phyloP scores from a whole-genome alignment of 2,329 filamentous ascomycete genomes.

The Colletotrichum sp. region DNA sequence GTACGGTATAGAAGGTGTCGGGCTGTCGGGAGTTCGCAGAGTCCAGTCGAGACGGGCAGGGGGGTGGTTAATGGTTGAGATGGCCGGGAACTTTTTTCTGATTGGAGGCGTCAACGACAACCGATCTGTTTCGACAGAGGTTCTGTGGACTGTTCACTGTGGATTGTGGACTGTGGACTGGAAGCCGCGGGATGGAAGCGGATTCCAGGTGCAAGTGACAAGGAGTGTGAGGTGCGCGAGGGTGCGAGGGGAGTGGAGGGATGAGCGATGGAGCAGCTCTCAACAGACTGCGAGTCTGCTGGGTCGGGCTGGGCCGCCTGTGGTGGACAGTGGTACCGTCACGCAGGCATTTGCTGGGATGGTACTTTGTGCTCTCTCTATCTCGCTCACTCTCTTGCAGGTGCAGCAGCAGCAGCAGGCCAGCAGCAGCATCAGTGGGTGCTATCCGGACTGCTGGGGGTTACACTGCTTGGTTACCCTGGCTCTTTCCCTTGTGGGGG shows the following conservation, averaged over 20 bases:
- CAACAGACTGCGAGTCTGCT: conserved; percentile 19
- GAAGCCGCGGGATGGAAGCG: background rate
- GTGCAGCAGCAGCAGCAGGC: background rate
- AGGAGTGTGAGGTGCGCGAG: background rate
- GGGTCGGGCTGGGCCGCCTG: conserved; percentile 6
- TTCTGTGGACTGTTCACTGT: background rate
- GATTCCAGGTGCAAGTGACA: background rate
- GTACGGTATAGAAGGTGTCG: background rate
- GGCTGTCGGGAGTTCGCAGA: conserved; percentile 9
- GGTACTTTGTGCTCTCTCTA: background rate
- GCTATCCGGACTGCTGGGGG: background rate
- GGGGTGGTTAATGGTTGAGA: conserved; percentile 4
- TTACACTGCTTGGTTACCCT: conserved; percentile 19
- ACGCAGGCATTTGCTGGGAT: background rate
- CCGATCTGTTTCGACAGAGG: background rate
- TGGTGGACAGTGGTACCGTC: background rate
- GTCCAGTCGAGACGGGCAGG: conserved; percentile 11
- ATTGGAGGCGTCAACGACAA: conserved; percentile 6
- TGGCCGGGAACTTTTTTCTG: conserved; percentile 14
- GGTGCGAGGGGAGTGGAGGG: background rate
- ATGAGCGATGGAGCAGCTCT: conserved; percentile 1
- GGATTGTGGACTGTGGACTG: background rate
- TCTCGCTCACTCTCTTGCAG: background rate
- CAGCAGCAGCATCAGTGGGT: background rate
- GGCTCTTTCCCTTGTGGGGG: conserved; percentile 8